Base-by-base conservation (phyloP, 768 basidiomycete species). In the Lentinula sp. region DNA sequence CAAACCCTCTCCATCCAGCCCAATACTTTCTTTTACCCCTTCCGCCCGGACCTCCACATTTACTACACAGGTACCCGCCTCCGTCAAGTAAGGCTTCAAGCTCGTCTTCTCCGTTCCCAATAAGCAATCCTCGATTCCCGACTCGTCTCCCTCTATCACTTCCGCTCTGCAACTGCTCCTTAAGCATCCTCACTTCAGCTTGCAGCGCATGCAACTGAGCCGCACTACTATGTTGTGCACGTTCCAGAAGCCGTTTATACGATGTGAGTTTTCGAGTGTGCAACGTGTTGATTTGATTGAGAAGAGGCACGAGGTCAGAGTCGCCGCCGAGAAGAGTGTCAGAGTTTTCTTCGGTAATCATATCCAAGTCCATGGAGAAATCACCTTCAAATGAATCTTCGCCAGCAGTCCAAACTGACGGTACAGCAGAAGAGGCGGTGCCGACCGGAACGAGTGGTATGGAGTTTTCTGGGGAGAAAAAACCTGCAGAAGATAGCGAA, bases 151-250 rank as follows among this genome's bases (percentile, higher is more conserved):
- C 64, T 9, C 62, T 58, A 4, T 45, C 63, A 10, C 57, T 54
- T 7, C 65, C 67, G 15, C 64, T 66, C 52, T 70, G 71, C 62
- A 62, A 73, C 53, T 80, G 79, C 11, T 75, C 73, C 46, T 88
- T 84, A 34, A 93, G 75, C 31, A 90, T 76, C 11, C 84, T 78
- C 3, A 92, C 76, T 68, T 94, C 90, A 1, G 91, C 91, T 72
- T 93, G 91, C 1, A 95, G 75, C 0, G 93, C 91, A 67, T 94
- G 91, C 1, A 93, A 76, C 67, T 94, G 93, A 1, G 91, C 87
- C 0, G 91, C 89, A 1, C 88, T 80, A 8, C 86, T 84, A 2
- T 87, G 84, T 66, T 94, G 93, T 0, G 90, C 81, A 43, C 87
- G 87, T 65, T 94, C 91, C 11, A 94, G 80, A 1, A 94, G 78